Evolutionary conservation across 2,329 filamentous ascomycete genomes (phyloP).

Genomic region (Eurotiales sp.): DNA sequence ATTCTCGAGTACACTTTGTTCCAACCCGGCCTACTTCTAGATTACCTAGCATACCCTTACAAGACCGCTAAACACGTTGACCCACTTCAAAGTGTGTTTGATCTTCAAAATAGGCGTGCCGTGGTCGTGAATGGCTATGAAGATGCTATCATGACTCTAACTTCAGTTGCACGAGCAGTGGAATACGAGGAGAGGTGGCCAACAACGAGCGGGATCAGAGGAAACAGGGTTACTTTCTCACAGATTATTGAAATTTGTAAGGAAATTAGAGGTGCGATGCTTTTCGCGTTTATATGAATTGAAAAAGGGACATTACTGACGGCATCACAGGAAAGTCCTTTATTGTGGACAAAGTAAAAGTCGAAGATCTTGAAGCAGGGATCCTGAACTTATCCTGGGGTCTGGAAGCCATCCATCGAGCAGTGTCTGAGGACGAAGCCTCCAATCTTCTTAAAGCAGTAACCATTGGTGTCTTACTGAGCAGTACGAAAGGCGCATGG

Average conservation of each 20-base stretch:
- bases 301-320: not conserved
- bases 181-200: conserved; percentile 11
- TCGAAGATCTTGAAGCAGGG: conserved; percentile 2
- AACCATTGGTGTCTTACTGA: conserved; percentile 1
- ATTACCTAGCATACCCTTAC: conserved; percentile 9
- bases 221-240: conserved; percentile 3
- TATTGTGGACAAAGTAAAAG: not conserved
- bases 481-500: conserved; percentile 5
- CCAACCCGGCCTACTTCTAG: conserved; percentile 8
- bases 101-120: conserved; percentile 2
- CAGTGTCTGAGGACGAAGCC: not conserved
- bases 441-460: conserved; percentile 1
- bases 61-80: conserved; percentile 9
- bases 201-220: conserved; percentile 5
- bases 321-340: not conserved
- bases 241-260: conserved; percentile 2
- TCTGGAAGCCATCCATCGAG: not conserved
- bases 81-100: conserved; percentile 2
- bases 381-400: not conserved
- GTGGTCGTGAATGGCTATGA: conserved; percentile 6
- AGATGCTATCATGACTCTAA: conserved; percentile 1
- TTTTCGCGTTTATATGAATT: not conserved
- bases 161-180: conserved; percentile 5
- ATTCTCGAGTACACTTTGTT: conserved; percentile 11
- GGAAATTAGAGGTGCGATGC: conserved; percentile 1